Base-by-base conservation (phyloP, 2,329 filamentous ascomycete genomes). In the Conoideocrella luteorostrata region DNA sequence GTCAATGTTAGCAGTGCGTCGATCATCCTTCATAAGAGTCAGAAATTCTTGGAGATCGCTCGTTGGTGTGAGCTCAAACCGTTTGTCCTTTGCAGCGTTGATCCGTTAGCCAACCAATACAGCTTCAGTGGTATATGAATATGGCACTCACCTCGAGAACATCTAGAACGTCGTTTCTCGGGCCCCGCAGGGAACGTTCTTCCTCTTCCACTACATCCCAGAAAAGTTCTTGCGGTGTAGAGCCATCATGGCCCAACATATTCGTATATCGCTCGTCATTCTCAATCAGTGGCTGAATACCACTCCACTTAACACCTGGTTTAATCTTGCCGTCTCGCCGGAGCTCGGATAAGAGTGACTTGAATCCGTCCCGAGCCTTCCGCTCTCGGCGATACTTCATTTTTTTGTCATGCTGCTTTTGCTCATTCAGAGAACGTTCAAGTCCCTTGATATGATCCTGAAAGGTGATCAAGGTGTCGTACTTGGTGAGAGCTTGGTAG, bases 141-240 rank as follows among this genome's bases (percentile, higher is more conserved):
- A 29, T 33, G 15, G 10, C 12, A 69, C 82, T 72, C 65, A 93
- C 88, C 73, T 94, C 87, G 54, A 95, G 75, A 53, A 93, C 88
- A 66, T 95, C 89, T 51, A 93, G 71, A 30, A 94, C 86, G 58
- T 89, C 82, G 59, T 93, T 94, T 48, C 88, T 77, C 39, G 84
- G 83, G 39, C 80, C 82, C 48, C 90, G 84, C 38, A 96, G 71
- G n/a, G 84, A 82, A 46, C 86, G 81, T 59, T 98, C 91, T 63
- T 97, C 89, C 62, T 95, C 89, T 62, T 97, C 93, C 21, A 97
- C 76, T 38, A 90, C 72, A 61, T 98, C 93, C 88, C 91, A 96
- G 69, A 98, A 97, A 6, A 98, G 72, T 57, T 97, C 89, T 51
- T 95, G 75, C 12, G 93, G 88, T 4, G 80, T 86, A 4, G 90